Percentiles rank a stretch among this genome's conserved stretches.
These are phyloP conservation scores for Litchi chinensis DNA, from an alignment of 345 rosid species.

Conservation along the genomic window DNA sequence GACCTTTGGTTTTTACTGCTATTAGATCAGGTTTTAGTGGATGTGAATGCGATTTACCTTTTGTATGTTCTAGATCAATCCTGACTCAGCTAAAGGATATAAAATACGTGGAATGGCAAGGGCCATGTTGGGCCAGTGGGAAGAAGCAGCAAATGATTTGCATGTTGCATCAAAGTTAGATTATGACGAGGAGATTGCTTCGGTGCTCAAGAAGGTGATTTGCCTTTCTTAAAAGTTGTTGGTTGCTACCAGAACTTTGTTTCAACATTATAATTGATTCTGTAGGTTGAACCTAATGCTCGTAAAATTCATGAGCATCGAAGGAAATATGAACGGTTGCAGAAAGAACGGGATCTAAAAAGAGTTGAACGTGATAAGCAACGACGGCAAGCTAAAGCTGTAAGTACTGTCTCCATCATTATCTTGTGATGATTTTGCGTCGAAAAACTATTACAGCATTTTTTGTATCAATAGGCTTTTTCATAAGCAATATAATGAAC, in stretches of 20 bases:
- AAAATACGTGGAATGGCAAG: constrained; percentile 84
- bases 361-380: constrained; percentile 53
- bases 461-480: background rate
- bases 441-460: background rate
- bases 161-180: constrained; percentile 83
- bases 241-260: background rate
- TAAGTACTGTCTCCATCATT: constrained; percentile 26
- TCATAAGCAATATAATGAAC: background rate
- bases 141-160: constrained; percentile 76
- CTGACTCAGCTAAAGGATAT: constrained; percentile 87
- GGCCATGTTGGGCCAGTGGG: constrained; percentile 79
- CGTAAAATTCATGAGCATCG: constrained; percentile 73
- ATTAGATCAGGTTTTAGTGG: background rate
- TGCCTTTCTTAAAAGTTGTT: background rate
- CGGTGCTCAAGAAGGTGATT: constrained; percentile 67
- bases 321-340: constrained; percentile 69
- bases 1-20: background rate
- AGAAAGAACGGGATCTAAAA: constrained; percentile 60
- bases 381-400: constrained; percentile 53
- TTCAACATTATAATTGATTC: constrained; percentile 16
- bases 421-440: background rate
- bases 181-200: constrained; percentile 77
- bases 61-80: constrained; percentile 60
- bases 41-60: background rate
- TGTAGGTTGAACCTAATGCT: constrained; percentile 83